Base-by-base conservation (phyloP, 2,329 filamentous ascomycete species). In the Pezicula carpinea region DNA sequence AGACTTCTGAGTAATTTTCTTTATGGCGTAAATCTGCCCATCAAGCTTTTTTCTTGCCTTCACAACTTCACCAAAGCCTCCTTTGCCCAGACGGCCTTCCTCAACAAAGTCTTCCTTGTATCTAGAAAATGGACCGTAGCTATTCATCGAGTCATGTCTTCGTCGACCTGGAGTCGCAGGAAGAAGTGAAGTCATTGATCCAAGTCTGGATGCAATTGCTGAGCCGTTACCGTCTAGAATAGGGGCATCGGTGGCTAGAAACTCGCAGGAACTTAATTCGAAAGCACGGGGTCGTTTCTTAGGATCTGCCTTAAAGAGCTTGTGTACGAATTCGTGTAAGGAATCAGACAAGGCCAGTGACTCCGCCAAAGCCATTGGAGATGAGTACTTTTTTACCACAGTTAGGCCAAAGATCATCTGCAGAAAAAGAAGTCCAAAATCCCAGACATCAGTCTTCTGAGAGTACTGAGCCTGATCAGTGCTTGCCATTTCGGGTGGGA, bases 31-130 rank as follows among this genome's bases (percentile, higher is more conserved):
- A 36, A 95, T 85, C 48, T 91, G 87, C 1, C 89, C 89, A 63
- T 97, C 93, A 4, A 96, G 80, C 69, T 93, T 96, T 66, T 96
- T 95, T 26, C 92, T 81, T 3, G 92, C 92, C 65, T 96, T 95
- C 46, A 97, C 89, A 18, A 99, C 93, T 67, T 96, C 89, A 5
- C 93, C 93, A 67, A 96, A 99, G 0, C 92, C 93, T 36, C 93
- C 93, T 64, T 92, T 95, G 3, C 93, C 93, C 11, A 99, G 74
- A 4, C 87, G 81, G 13, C 89, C 89, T 61, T 93, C 84, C 67
- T 97, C 91, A 15, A 91, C 83, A 67, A 95, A 99, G 58, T 97
- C 93, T 59, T 87, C 87, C 10, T 78, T 79, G 62, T 96, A 99
- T 51, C 92, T 43, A 10, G 54, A 53, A 38, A 80, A 74, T 3